Evolutionary conservation across 1,139 yeast genomes (phyloP), one percentile per base, ranked within the genome.

Genomic region (Chernovozyma aurita): DNA sequence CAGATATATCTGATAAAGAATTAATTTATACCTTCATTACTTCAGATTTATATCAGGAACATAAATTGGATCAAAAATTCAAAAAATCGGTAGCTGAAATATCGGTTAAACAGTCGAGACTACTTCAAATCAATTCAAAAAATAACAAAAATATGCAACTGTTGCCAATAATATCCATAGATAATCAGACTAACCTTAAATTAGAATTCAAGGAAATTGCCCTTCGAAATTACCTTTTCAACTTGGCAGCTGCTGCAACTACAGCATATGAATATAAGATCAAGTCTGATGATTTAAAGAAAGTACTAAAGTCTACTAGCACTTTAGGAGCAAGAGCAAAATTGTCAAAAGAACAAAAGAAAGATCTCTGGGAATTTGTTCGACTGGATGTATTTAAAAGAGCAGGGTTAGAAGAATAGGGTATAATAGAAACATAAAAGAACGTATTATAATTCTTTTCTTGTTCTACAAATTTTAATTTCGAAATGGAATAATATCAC

Each of bases 171-270:
- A 53, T 59, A n/a, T 49, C 61, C 8, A 45, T 50, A n/a, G 62
- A 57, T 20, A 54, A 47, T 32, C 68, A 62, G 41, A 40, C 56
- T 8, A 59, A 49, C 32, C 53, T 70, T 35, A 57, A 57, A 35
- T 62, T 66, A 43, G 59, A 64, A 37, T 70, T 59, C 44, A 70
- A 68, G 49, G 70, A 68, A 38, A 65, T 72, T 21, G 78, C 78
- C 7, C 50, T 74, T 16, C 48, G 78, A 37, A 73, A 74, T 50
- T 74, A 71, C 43, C 54, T 74, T 38, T 59, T 74, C 15, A 74
- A 74, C 48, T 55, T 74, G 38, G 73, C 77, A 5, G 78, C 78
- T 4, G 80, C 79, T 2, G 74, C 78, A 3, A 73, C 77, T 24
- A 74, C 80, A 0, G 72, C 76, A 4, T 63, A 68, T 41, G 80